Evolutionary conservation across 2,329 filamentous ascomycete genomes (phyloP).

Genomic region (Aspergillus ustus): DNA sequence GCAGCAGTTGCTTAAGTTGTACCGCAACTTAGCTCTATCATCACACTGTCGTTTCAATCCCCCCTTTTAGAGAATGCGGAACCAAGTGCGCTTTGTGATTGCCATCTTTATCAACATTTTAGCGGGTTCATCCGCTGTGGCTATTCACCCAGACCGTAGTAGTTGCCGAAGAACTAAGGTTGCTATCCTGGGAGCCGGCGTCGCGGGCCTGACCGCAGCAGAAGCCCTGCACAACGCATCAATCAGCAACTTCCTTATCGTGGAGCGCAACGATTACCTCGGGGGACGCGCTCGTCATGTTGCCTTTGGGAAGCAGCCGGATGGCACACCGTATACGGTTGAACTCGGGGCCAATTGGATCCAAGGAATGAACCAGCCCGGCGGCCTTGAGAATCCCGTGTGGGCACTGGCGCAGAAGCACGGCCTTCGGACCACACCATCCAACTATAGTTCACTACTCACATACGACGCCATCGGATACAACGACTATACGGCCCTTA

Average conservation of each 20-base stretch:
- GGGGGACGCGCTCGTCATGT: slow-evolving; percentile 65
- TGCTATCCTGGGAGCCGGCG: slow-evolving; percentile 56
- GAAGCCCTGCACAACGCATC: slow-evolving; percentile 33
- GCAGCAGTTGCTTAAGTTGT: no score
- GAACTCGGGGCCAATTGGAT: slow-evolving; percentile 72
- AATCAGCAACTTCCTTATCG: slow-evolving; percentile 62
- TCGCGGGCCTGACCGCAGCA: slow-evolving; percentile 66
- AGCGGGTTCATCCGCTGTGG: no score
- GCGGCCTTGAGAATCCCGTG: slow-evolving; percentile 58
- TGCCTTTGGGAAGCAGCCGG: slow-evolving; percentile 55
- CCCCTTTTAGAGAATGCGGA: no score
- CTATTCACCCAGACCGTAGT: no score
- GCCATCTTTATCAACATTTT: no score
- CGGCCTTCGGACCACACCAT: no score
- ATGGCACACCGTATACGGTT: slow-evolving; percentile 59
- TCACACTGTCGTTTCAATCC: no score
- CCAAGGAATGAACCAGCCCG: slow-evolving; percentile 46
- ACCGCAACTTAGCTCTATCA: no score
- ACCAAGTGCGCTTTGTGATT: no score
- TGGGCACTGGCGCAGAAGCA: slow-evolving; percentile 65
- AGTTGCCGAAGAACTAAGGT: slow-evolving; percentile 1
- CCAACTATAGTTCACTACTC: no score
- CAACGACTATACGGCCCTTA: slow-evolving; percentile 51
- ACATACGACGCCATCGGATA: no score
- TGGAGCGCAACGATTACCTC: slow-evolving; percentile 66